phyloP scores from a whole-genome alignment of 371 early-diverging fungal species.

The Circinella umbellata region DNA sequence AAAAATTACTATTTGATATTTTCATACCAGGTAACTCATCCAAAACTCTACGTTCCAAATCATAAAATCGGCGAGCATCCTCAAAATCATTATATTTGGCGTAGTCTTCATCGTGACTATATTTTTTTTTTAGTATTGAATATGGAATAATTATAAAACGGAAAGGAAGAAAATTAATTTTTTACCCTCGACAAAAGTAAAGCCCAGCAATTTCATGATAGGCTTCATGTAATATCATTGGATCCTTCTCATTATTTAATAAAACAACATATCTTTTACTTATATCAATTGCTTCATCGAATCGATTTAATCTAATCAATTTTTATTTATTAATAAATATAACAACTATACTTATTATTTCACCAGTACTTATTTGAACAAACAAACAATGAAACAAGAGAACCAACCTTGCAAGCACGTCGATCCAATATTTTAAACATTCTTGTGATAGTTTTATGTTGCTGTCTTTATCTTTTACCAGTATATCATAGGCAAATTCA shows the following conservation, averaged over 20 bases:
- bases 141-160: not conserved
- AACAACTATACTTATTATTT: no score
- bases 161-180: not conserved
- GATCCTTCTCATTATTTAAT: conserved; percentile 12
- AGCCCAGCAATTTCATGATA: conserved; percentile 34
- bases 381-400: no score
- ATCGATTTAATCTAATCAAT: not conserved
- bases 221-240: conserved; percentile 20
- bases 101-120: conserved; percentile 20
- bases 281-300: not conserved
- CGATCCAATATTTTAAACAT: conserved; percentile 1
- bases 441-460: not conserved
- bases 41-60: conserved; percentile 29
- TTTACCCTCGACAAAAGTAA: conserved; percentile 39
- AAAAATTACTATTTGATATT: not conserved
- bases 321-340: no score
- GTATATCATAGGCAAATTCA: not conserved
- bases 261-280: not conserved
- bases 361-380: no score
- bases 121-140: not conserved
- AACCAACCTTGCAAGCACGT: not conserved
- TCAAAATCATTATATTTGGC: conserved; percentile 31
- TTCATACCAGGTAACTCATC: conserved; percentile 22
- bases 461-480: not conserved
- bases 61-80: conserved; percentile 34